These are phyloP conservation scores for Podospora comata DNA, from an alignment of 495 filamentous ascomycete species.

Conservation along the genomic window DNA sequence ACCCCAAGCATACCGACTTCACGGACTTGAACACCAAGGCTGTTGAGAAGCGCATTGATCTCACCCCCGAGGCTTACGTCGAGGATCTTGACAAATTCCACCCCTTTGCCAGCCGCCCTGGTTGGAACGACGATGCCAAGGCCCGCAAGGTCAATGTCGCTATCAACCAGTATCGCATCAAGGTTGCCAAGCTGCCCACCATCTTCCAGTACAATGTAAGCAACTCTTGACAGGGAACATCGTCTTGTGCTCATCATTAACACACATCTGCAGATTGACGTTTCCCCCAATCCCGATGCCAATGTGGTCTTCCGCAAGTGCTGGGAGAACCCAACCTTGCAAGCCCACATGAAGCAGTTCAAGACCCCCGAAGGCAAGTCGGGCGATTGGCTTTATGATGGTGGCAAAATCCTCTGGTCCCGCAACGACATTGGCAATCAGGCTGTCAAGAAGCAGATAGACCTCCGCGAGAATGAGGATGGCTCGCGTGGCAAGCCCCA, in stretches of 20 bases:
- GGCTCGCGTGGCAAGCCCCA: constrained; percentile 42
- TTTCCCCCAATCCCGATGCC: constrained; percentile 62
- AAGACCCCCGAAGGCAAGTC: constrained; percentile 28
- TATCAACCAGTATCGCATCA: constrained; percentile 75
- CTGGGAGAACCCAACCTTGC: constrained; percentile 63
- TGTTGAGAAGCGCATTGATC: constrained; percentile 37
- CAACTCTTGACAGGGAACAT: constrained; percentile 20
- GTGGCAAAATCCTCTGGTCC: constrained; percentile 70
- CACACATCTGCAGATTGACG: constrained; percentile 49
- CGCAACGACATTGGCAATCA: constrained; percentile 37
- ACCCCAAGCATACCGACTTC: neutral
- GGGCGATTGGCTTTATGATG: constrained; percentile 68
- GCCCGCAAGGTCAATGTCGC: constrained; percentile 58
- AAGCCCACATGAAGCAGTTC: constrained; percentile 42
- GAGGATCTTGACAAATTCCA: constrained; percentile 16
- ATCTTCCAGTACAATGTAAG: constrained; percentile 88
- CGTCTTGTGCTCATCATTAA: constrained; percentile 5
- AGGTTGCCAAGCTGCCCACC: constrained; percentile 40
- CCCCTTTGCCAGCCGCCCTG: constrained; percentile 40
- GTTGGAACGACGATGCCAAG: constrained; percentile 47
- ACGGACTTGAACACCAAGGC: neutral
- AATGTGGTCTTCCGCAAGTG: constrained; percentile 60
- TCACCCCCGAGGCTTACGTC: constrained; percentile 45
- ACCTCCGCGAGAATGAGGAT: constrained; percentile 63
- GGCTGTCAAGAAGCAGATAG: constrained; percentile 45